Evolutionary conservation across 495 filamentous ascomycete genomes (phyloP), one percentile per base, ranked within the genome.

Genomic region (Lasiosphaeria ovina): DNA sequence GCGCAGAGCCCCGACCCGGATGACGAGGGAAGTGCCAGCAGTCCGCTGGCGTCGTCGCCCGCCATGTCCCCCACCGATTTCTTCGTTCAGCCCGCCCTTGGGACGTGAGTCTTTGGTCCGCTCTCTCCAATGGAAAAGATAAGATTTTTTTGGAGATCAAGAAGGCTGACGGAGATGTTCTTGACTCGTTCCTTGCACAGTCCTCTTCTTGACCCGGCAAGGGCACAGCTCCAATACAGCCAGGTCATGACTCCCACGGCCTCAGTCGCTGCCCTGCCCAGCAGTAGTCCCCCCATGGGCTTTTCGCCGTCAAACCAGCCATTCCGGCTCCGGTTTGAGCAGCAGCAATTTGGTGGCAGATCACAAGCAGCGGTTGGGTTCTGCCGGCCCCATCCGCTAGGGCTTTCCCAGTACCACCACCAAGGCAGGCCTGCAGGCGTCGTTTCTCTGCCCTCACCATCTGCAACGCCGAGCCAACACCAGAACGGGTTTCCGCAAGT

Each of bases 161-260:
- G 44, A n/a, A 47, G 44, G 44, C 44, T 47, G 44, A 47, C 44
- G 11, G 11, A 47, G 16, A 47, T 47, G 38, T 42, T 12, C 12
- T 55, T 17, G 40, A 32, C 47, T 45, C 24, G 32, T 57, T 40
- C 14, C 54, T n/a, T 48, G 24, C 24, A 24, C 54, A 47, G 44
- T 42, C 38, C 38, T 24, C 24, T 24, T 24, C 24, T 24, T 7
- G 36, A 17, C 31, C 34, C 54, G 40, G 4, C 4, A 14, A 48
- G 33, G 54, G 33, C 14, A 11, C 17, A 48, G 32, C 47, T 38
- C 17, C 24, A 35, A 47, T 17, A 54, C 51, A 5, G 4, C 14
- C 49, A 51, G 24, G 33, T 35, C 49, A 51, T 9, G 11, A 33
- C 33, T 14, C 49, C 17, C 32, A 33, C 32, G n/a, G n/a, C 24